phyloP scores from a whole-genome alignment of 108 stramenopile genomes.

The Cyclotella kingstonii region DNA sequence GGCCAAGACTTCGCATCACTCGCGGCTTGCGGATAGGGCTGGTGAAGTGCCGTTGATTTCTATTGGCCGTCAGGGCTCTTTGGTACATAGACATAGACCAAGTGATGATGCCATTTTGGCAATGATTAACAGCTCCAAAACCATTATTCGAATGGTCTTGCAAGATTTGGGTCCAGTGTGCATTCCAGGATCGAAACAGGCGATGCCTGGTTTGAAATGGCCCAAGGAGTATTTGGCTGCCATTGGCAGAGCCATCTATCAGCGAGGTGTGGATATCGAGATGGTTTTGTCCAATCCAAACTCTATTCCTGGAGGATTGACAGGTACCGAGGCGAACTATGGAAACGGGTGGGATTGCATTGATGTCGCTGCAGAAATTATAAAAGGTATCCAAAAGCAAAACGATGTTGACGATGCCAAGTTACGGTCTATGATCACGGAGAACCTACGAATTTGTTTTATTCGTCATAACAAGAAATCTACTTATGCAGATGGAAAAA shows the following conservation, averaged over 20 bases:
- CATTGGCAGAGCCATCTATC: conserved; percentile 37
- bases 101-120: conserved; percentile 51
- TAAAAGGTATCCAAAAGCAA: conserved; percentile 41
- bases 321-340: conserved; percentile 52
- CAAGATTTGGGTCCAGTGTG: conserved; percentile 52
- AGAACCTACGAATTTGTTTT: conserved; percentile 49
- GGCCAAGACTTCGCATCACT: conserved; percentile 3
- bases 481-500: conserved; percentile 37
- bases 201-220: conserved; percentile 42
- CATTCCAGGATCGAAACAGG: conserved; percentile 37
- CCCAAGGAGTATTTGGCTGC: conserved; percentile 35
- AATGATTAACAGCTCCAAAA: conserved; percentile 46
- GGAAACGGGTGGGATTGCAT: conserved; percentile 66
- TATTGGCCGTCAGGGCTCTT: conserved; percentile 39
- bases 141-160: conserved; percentile 40
- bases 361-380: conserved; percentile 59
- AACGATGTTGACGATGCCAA: conserved; percentile 25
- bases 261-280: conserved; percentile 43
- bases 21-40: background rate
- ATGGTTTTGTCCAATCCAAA: conserved; percentile 45
- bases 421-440: conserved; percentile 31
- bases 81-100: conserved; percentile 22
- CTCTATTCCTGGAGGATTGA: conserved; percentile 42
- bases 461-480: conserved; percentile 24
- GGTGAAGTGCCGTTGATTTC: conserved; percentile 37